Evolutionary conservation across 2,329 filamentous ascomycete species (phyloP).

Genomic region (Escovopsis sp.): DNA sequence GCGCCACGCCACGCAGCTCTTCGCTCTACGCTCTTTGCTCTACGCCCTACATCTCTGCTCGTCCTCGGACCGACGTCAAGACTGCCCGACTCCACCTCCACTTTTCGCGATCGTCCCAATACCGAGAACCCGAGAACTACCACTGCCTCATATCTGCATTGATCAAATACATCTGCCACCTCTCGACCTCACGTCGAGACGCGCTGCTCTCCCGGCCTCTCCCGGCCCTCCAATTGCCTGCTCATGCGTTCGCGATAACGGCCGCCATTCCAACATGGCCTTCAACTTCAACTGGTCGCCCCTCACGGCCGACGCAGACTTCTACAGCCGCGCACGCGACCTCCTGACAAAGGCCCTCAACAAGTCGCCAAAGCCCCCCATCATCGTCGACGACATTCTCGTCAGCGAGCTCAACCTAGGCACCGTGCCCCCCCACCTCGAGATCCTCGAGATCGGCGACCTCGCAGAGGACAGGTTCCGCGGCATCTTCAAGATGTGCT

Average conservation of each 20-base stretch:
- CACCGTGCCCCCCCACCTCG: constrained; percentile 82
- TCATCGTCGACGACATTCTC: constrained; percentile 98
- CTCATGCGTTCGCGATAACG: constrained; percentile 21
- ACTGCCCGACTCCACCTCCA: too few species aligned
- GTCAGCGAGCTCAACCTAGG: constrained; percentile 96
- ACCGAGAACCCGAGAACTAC: too few species aligned
- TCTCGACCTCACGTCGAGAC: too few species aligned
- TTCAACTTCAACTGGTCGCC: constrained; percentile 99
- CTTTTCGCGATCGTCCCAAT: too few species aligned
- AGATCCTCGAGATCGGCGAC: constrained; percentile 96
- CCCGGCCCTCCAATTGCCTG: constrained; percentile 10
- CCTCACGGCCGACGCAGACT: constrained; percentile 83
- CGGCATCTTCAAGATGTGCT: constrained; percentile 99
- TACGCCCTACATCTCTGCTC: too few species aligned
- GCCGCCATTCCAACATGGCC: constrained; percentile 58
- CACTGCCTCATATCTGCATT: too few species aligned
- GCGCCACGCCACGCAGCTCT: too few species aligned
- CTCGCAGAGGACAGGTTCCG: constrained; percentile 92
- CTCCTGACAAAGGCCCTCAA: constrained; percentile 90
- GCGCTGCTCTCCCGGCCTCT: constrained; percentile 1
- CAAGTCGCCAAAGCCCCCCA: constrained; percentile 94
- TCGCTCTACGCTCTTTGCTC: too few species aligned
- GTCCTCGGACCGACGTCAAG: too few species aligned
- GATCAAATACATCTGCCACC: too few species aligned
- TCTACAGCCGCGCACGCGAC: constrained; percentile 81